Base-by-base conservation (phyloP, 306 rosid species). In the Vigna radiata region DNA sequence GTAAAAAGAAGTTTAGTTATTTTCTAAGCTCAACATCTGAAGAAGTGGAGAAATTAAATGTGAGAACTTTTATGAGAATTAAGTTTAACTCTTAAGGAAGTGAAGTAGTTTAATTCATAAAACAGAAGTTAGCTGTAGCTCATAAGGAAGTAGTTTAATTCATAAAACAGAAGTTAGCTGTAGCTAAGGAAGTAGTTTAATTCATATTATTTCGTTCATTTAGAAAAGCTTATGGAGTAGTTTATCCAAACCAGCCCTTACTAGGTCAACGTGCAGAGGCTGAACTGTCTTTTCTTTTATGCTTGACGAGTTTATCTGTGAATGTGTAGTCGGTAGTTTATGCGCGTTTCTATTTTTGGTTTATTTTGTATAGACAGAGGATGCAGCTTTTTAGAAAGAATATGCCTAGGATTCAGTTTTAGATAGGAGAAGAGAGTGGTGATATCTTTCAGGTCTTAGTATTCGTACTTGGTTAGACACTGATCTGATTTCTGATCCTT, bases 401-500 rank as follows among this genome's bases (percentile, higher is more conserved):
- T 58, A 44, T 62, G 48, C 14, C 44, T 68, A 50, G 36, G 59
- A 55, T 11, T 64, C 6, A 31, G 70, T 8, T 15, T 61, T 62
- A 11, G 54, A 53, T 53, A 47, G 36, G 27, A 39, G 33, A 19
- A 27, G 18, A 25, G 76, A 56, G 21, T 64, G 66, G 37, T 82
- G 33, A 70, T 37, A 23, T 58, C 68, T 36, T 3, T 31, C 44
- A 15, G 44, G 11, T 60, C 13, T 13, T 27, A 44, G 72, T 68
- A 56, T 68, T 78, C 3, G 39, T 73, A 18, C 12, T 64, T 39
- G 52, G 53, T 64, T 48, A 52, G 16, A 7, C 29, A 29, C 66
- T 78, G 76, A 69, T 70, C 58, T 72, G 23, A 36, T 77, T 37
- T 77, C 83, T 81, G 70, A 47, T 72, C 79, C 39, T 71, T 76